phyloP scores from a whole-genome alignment of 306 rosid genomes.

The Acmispon strigosus region DNA sequence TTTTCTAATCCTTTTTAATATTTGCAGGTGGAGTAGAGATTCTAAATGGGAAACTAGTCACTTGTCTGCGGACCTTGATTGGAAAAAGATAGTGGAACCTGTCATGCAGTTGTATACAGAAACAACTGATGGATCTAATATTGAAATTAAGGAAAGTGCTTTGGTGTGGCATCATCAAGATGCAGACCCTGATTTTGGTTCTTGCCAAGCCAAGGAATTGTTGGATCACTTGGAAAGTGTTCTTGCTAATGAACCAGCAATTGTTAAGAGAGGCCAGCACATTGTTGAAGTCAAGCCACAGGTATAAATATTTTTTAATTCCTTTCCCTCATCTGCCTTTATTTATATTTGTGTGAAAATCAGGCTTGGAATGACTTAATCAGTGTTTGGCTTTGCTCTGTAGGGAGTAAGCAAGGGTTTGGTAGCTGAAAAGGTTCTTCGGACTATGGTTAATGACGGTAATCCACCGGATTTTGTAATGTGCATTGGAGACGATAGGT shows the following conservation, averaged over 20 bases:
- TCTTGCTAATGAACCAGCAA: constrained; percentile 65
- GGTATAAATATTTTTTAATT: constrained; percentile 26
- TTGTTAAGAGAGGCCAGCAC: constrained; percentile 56
- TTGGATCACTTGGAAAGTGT: constrained; percentile 61
- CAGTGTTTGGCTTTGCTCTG: not conserved
- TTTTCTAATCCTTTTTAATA: not conserved
- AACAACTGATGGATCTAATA: constrained; percentile 69
- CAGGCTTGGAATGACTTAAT: not conserved
- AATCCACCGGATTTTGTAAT: constrained; percentile 56
- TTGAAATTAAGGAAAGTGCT: constrained; percentile 64
- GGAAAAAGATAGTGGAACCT: constrained; percentile 68
- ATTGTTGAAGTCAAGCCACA: constrained; percentile 80
- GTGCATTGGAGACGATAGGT: constrained; percentile 74
- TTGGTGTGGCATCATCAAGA: constrained; percentile 86
- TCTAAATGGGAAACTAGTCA: constrained; percentile 62
- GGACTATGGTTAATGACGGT: constrained; percentile 38
- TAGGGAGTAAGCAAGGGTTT: constrained; percentile 79
- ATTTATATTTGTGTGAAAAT: not conserved
- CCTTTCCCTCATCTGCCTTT: not conserved
- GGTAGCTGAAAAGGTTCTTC: constrained; percentile 53
- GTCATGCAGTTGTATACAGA: constrained; percentile 61
- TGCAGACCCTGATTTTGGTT: constrained; percentile 80
- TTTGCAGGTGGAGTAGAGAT: constrained; percentile 49
- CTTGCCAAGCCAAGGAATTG: constrained; percentile 72
- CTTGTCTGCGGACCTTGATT: constrained; percentile 50